A percentile compares a stretch with the other conserved stretches of the same genome.
Evolutionary conservation across 306 rosid genomes (phyloP).

Genomic region (Quillaja saponaria): DNA sequence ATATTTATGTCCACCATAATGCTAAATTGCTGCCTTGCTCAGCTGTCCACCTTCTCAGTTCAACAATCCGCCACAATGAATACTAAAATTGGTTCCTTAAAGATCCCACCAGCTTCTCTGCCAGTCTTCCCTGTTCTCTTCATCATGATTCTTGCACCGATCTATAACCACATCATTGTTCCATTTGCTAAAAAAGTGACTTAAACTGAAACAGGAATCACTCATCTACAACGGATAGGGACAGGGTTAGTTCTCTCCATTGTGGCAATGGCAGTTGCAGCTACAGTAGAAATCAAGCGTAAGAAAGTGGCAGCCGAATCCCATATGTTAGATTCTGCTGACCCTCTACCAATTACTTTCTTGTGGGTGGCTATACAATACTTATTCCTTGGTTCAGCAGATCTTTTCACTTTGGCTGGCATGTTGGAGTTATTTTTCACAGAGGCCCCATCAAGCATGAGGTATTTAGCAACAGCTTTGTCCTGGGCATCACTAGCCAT

Average conservation of each 20-base stretch:
- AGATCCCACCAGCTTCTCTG: conserved; percentile 83
- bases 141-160: conserved; percentile 70
- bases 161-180: conserved; percentile 54
- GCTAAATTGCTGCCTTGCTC: conserved; percentile 83
- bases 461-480: conserved; percentile 73
- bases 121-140: conserved; percentile 71
- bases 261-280: conserved; percentile 81
- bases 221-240: conserved; percentile 67
- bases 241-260: conserved; percentile 61
- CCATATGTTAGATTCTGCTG: conserved; percentile 38
- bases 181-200: conserved; percentile 61
- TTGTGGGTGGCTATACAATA: conserved; percentile 74
- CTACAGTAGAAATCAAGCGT: conserved; percentile 71
- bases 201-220: conserved; percentile 64
- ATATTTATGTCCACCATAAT: conserved; percentile 70
- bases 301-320: conserved; percentile 43
- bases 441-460: conserved; percentile 72
- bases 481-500: conserved; percentile 79
- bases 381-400: conserved; percentile 75
- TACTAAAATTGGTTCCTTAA: conserved; percentile 59
- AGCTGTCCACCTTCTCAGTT: conserved; percentile 78
- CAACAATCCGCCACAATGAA: conserved; percentile 86
- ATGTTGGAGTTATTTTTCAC: conserved; percentile 87
- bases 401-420: conserved; percentile 76
- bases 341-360: conserved; percentile 67